phyloP scores from a whole-genome alignment of 805 yeast genomes.

The Nakazawaea wickerhamii region DNA sequence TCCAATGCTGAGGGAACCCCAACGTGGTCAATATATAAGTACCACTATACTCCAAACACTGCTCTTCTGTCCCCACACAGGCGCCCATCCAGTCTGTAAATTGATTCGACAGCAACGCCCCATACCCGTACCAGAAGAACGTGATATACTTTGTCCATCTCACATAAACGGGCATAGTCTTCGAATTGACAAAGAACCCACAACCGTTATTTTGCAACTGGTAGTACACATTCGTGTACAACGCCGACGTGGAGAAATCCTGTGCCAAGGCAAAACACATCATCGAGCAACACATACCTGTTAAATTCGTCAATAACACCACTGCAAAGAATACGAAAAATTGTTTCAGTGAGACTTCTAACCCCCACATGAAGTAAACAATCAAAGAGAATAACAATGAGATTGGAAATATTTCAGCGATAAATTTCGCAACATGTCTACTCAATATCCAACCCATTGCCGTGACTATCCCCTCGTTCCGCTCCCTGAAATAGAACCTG shows the following conservation, averaged over 20 bases:
- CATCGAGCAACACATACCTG: constrained; percentile 46
- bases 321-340: constrained; percentile 55
- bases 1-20: constrained; percentile 55
- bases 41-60: constrained; percentile 45
- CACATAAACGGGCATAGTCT: constrained; percentile 71
- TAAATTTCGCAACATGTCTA: constrained; percentile 52
- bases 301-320: constrained; percentile 42
- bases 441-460: constrained; percentile 56
- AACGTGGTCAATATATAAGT: constrained; percentile 40
- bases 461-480: constrained; percentile 56
- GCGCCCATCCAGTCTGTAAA: constrained; percentile 53
- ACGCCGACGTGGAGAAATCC: constrained; percentile 49
- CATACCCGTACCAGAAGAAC: constrained; percentile 67
- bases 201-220: constrained; percentile 67
- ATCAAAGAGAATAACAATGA: constrained; percentile 48
- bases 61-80: constrained; percentile 34
- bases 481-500: constrained; percentile 48
- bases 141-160: constrained; percentile 71
- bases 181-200: constrained; percentile 68
- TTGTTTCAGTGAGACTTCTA: constrained; percentile 33
- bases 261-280: constrained; percentile 43
- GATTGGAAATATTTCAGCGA: constrained; percentile 59
- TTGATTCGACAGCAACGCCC: constrained; percentile 53
- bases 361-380: constrained; percentile 67
- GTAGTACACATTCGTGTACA: constrained; percentile 47